Base-by-base conservation (phyloP, 1,139 yeast genomes). In the Geotrichum histeridarum region DNA sequence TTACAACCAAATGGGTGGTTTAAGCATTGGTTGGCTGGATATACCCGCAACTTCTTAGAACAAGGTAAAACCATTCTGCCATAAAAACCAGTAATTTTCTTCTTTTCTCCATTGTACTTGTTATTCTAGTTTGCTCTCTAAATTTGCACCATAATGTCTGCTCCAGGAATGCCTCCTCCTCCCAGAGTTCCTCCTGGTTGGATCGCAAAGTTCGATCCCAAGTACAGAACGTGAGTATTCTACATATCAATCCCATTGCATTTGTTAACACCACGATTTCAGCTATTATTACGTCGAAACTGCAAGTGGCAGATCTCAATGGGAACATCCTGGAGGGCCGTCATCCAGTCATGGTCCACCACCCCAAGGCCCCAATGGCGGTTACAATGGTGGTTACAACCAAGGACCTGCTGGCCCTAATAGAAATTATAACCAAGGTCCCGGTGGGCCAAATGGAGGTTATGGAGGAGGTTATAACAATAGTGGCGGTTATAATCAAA, bases 121-220 rank as follows among this genome's bases (percentile, higher is more conserved):
- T 4, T 37, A 3, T 37, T 8, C 39, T n/a, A 8, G n/a, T n/a
- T n/a, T 37, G 39, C 15, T 37, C 39, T 37, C 9, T 14, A 35
- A 4, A 4, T 35, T 9, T n/a, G n/a, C 2, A 8, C 17, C 15
- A 37, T 37, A 42, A 43, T 43, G 47, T 37, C 49, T 9, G 42
- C 42, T 18, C 42, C 42, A 4, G 15, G 3, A 11, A 31, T 11
- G 5, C 61, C 62, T 14, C 52, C 63, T 41, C 43, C 71, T 31
- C 90, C 91, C 2, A 64, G 60, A 0, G 87, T 84, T 6, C 90
- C 91, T 6, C 73, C 73, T 5, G 97, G 97, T 2, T 91, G 96
- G 96, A 71, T 84, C 42, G 95, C 96, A 9, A 85, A 84, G 55
- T 90, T 78, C 71, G 98, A 91, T 68, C 84, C 83, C 12, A 79